phyloP scores from a whole-genome alignment of 148 eudicot species.

The Selenicereus undatus region DNA sequence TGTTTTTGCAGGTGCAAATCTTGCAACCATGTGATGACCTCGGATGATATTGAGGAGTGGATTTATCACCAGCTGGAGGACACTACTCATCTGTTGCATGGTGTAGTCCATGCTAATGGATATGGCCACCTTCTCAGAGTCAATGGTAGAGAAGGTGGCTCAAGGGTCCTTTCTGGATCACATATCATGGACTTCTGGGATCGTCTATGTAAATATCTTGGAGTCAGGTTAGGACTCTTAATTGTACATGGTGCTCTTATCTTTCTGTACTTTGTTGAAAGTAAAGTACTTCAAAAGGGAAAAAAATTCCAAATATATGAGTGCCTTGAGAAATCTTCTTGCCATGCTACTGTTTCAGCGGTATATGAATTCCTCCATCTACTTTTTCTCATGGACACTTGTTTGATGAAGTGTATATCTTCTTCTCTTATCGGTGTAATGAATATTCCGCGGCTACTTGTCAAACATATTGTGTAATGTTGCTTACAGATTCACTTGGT shows the following conservation, averaged over 20 bases:
- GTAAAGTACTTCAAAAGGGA: slow-evolving; percentile 4
- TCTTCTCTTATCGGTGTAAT: neutral
- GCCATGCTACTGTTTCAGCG: neutral
- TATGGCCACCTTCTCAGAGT: slow-evolving; percentile 93
- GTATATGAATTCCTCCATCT: neutral
- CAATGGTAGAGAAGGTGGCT: slow-evolving; percentile 94
- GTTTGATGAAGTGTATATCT: neutral
- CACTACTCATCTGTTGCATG: slow-evolving; percentile 79
- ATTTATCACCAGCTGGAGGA: slow-evolving; percentile 76
- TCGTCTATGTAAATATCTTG: slow-evolving; percentile 78
- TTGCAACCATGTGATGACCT: slow-evolving; percentile 70
- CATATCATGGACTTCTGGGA: slow-evolving; percentile 97
- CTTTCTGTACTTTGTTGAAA: slow-evolving; percentile 24
- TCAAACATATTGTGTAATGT: neutral
- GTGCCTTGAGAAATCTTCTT: neutral
- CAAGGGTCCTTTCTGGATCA: slow-evolving; percentile 72
- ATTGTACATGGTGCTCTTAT: slow-evolving; percentile 28
- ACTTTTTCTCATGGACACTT: neutral
- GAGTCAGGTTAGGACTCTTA: slow-evolving; percentile 75
- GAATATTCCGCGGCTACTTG: neutral
- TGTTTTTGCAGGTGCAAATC: slow-evolving; percentile 61
- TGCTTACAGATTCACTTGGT: too few relatives aligned
- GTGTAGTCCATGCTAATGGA: slow-evolving; percentile 84
- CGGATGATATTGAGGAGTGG: slow-evolving; percentile 86
- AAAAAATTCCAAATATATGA: neutral